Conservation (phyloP, 371 early-diverging fungal genomes). For the Rhizopus sp. region DNA sequence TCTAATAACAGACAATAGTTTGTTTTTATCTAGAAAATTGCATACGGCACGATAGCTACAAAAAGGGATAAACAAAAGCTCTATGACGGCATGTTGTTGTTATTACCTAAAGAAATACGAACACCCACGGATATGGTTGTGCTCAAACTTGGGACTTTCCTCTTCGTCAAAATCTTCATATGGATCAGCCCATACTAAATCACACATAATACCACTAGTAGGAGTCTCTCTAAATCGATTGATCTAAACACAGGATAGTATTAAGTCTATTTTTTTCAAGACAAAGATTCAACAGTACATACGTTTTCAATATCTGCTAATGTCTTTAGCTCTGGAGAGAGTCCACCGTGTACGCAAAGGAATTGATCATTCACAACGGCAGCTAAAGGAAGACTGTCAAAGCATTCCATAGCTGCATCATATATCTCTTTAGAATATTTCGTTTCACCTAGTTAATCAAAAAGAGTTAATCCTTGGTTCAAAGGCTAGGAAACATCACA, state of each 20-base stretch:
- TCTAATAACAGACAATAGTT: slow-evolving; percentile 90
- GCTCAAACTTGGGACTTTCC: slow-evolving; percentile 76
- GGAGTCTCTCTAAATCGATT: slow-evolving; percentile 96
- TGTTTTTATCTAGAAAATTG: slow-evolving; percentile 92
- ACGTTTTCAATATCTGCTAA: slow-evolving; percentile 82
- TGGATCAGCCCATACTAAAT: slow-evolving; percentile 98
- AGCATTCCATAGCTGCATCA: slow-evolving; percentile 88
- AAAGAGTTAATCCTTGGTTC: background rate
- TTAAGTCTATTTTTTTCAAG: background rate
- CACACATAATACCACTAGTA: slow-evolving; percentile 95
- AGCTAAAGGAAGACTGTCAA: slow-evolving; percentile 94
- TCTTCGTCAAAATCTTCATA: slow-evolving; percentile 92
- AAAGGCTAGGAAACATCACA: slow-evolving; percentile 13
- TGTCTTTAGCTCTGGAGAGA: slow-evolving; percentile 93
- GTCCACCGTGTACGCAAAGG: slow-evolving; percentile 98
- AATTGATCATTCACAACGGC: slow-evolving; percentile 97
- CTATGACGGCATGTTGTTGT: background rate
- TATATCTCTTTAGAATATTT: slow-evolving; percentile 95
- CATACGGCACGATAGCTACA: slow-evolving; percentile 85
- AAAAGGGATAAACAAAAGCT: slow-evolving; percentile 1
- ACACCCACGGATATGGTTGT: slow-evolving; percentile 95
- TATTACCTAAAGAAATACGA: slow-evolving; percentile 88
- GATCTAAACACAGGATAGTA: slow-evolving; percentile 48
- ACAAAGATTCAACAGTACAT: slow-evolving; percentile 12
- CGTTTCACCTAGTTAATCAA: slow-evolving; percentile 64